These are phyloP conservation scores for Eucalyptus erythrocorys DNA, from an alignment of 345 rosid genomes.

Conservation along the genomic window DNA sequence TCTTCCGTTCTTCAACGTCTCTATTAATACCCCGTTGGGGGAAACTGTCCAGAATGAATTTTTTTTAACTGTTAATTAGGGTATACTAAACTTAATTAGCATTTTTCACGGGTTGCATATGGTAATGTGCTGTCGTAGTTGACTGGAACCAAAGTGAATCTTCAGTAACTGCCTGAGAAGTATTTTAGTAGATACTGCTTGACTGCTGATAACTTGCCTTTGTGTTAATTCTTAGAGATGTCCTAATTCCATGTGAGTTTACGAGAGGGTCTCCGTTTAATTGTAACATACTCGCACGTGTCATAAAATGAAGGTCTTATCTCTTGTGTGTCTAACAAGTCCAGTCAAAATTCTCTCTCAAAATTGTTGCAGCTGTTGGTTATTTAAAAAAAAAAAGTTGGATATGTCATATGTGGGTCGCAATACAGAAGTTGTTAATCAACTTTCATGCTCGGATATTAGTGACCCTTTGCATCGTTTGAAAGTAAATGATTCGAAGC, in stretches of 20 bases:
- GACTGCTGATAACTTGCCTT: neutral
- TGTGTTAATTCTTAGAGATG: neutral
- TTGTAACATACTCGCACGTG: neutral
- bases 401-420: neutral
- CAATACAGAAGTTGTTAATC: neutral
- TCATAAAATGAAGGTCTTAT: neutral
- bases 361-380: neutral
- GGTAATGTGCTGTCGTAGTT: neutral
- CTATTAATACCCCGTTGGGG: neutral
- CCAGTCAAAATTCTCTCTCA: neutral
- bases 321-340: neutral
- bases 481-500: neutral
- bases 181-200: neutral
- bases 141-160: neutral
- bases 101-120: neutral
- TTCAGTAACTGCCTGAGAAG: neutral
- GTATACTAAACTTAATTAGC: neutral
- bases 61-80: neutral
- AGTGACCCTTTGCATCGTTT: neutral
- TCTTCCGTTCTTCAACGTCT: neutral
- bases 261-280: neutral
- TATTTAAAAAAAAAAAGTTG: neutral
- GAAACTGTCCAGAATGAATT: neutral
- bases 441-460: neutral
- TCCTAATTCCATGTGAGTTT: neutral